Evolutionary conservation across 2,329 filamentous ascomycete genomes (phyloP).

Genomic region (Chrysoporthe puriensis): DNA sequence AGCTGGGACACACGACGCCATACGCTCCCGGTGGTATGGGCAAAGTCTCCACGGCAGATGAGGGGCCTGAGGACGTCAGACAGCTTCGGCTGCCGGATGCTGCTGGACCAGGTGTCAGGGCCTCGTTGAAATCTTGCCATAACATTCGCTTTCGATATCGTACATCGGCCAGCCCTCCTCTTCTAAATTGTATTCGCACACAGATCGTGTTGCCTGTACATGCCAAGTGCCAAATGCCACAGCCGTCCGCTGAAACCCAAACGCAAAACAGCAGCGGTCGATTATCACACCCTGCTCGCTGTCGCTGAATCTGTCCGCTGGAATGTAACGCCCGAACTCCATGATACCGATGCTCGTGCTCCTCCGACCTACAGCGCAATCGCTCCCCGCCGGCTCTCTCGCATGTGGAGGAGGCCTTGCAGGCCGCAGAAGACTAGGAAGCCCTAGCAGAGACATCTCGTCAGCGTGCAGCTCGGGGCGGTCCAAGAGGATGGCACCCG

Average conservation of each 20-base stretch:
- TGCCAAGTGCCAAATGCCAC: neutral
- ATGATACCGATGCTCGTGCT: constrained; percentile 23
- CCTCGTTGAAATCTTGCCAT: neutral
- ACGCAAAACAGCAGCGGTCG: neutral
- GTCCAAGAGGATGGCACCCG: constrained; percentile 13
- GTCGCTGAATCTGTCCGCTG: constrained; percentile 2
- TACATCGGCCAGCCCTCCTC: neutral
- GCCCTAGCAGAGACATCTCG: constrained; percentile 52
- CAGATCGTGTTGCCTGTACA: neutral
- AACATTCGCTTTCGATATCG: neutral
- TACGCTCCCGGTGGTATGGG: neutral
- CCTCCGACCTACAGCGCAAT: constrained; percentile 65
- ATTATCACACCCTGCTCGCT: neutral
- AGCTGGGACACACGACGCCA: too few relatives aligned
- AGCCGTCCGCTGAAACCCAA: neutral
- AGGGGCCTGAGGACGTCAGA: neutral
- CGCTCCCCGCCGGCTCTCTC: constrained; percentile 80
- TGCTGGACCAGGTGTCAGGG: neutral
- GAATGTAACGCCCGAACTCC: constrained; percentile 23
- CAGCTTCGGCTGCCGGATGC: neutral
- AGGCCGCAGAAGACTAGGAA: constrained; percentile 92
- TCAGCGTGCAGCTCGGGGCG: constrained; percentile 1
- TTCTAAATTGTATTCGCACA: neutral
- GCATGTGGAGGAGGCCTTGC: constrained; percentile 83
- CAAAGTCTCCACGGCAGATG: neutral